Evolutionary conservation across 2,329 filamentous ascomycete species (phyloP).

Genomic region (Alternaria burnsii): DNA sequence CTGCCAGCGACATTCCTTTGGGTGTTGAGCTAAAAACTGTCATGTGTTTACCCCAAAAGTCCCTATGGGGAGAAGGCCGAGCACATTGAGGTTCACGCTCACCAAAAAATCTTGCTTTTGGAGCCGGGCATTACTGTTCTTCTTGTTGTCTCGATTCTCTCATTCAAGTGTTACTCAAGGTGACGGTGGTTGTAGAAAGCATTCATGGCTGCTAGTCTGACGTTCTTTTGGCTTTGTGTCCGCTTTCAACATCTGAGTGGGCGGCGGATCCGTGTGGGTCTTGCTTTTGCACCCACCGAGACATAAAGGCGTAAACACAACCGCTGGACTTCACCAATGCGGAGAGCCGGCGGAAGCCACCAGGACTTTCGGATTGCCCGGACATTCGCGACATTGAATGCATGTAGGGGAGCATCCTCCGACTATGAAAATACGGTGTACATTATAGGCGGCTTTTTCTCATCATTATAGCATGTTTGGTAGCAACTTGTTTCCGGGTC

Average conservation of each 20-base stretch:
- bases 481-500: background rate
- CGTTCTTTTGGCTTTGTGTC: background rate
- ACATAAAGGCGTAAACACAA: conserved; percentile 2
- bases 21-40: background rate
- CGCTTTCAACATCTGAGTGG: background rate
- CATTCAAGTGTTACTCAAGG: background rate
- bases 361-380: background rate
- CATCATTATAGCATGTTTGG: background rate
- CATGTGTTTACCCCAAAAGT: conserved; percentile 8
- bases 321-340: conserved; percentile 21
- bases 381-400: background rate
- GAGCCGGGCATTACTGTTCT: background rate
- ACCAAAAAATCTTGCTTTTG: background rate
- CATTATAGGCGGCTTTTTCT: background rate
- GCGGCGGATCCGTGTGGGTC: too few species aligned
- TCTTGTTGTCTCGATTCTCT: background rate
- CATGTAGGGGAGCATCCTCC: background rate
- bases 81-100: background rate
- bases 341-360: conserved; percentile 35
- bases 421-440: background rate
- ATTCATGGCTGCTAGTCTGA: background rate
- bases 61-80: background rate
- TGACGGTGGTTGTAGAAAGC: background rate
- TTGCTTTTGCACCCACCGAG: too few species aligned
- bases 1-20: background rate